A percentile compares a stretch with the other conserved stretches of the same genome.
Evolutionary conservation across 805 yeast genomes (phyloP).

Genomic region (Pichia scutulata): DNA sequence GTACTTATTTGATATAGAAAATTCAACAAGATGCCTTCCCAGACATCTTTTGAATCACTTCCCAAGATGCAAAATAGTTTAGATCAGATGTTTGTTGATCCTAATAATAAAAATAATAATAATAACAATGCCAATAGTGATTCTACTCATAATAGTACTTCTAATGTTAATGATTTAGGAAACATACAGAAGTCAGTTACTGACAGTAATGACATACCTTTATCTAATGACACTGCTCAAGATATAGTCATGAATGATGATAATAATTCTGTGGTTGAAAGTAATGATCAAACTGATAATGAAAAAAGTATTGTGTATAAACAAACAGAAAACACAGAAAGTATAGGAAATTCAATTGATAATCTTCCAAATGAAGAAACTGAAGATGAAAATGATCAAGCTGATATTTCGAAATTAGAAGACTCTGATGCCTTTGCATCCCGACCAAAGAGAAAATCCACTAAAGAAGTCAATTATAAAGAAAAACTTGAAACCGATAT

Average conservation of each 20-base stretch:
- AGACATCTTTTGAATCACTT: not conserved
- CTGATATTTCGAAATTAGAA: not conserved
- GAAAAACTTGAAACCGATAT: slow-evolving; percentile 27
- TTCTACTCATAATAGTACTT: not conserved
- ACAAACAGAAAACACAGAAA: not conserved
- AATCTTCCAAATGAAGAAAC: not conserved
- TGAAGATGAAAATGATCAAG: not conserved
- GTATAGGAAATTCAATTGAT: not conserved
- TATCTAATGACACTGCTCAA: not conserved
- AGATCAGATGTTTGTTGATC: not conserved
- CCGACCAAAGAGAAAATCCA: slow-evolving; percentile 26
- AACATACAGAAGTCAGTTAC: not conserved
- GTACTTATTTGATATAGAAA: not conserved
- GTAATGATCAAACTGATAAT: not conserved
- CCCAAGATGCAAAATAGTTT: not conserved
- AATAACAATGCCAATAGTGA: not conserved
- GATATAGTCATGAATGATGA: not conserved
- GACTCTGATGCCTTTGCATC: slow-evolving; percentile 7
- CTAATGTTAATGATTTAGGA: not conserved
- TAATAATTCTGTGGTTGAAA: not conserved
- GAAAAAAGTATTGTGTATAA: not conserved
- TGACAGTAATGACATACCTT: not conserved
- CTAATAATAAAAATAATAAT: not conserved
- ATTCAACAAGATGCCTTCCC: not conserved
- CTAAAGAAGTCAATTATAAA: slow-evolving; percentile 28